Evolutionary conservation across 148 eudicot species (phyloP).

Genomic region (Camellia sinensis): DNA sequence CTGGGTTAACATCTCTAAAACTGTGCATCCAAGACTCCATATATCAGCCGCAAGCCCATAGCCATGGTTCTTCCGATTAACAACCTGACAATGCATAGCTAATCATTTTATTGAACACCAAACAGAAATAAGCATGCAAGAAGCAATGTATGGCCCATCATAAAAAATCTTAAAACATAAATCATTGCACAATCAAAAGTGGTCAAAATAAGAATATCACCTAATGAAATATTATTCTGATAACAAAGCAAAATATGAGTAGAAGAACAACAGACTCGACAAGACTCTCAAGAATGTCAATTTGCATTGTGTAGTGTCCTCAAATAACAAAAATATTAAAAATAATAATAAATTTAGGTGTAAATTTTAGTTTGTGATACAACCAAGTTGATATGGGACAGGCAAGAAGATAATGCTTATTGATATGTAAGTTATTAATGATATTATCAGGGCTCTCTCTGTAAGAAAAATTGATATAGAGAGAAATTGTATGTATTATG

Average conservation of each 20-base stretch:
- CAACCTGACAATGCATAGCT: conserved; percentile 38
- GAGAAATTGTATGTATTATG: no score
- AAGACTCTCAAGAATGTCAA: conserved; percentile 4
- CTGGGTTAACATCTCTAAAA: conserved; percentile 59
- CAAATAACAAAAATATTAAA: not conserved
- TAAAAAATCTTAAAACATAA: not conserved
- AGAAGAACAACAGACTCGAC: not conserved
- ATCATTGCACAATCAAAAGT: not conserved
- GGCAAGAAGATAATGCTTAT: not conserved
- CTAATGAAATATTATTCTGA: not conserved
- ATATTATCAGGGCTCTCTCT: not conserved
- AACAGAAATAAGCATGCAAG: not conserved
- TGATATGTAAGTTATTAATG: not conserved
- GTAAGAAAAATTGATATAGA: no score
- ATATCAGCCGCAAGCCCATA: conserved; percentile 68
- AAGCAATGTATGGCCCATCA: not conserved
- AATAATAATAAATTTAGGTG: no score
- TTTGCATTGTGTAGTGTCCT: not conserved
- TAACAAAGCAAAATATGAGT: not conserved
- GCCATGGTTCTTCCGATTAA: conserved; percentile 40
- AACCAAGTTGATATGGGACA: not conserved
- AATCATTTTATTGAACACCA: not conserved
- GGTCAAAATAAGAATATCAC: not conserved
- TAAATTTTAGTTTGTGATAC: no score
- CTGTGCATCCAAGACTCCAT: conserved; percentile 74